A percentile compares a stretch with the other conserved stretches of the same genome.
These are phyloP conservation scores for Carallia brachiata DNA, from an alignment of 345 rosid species.

Conservation along the genomic window DNA sequence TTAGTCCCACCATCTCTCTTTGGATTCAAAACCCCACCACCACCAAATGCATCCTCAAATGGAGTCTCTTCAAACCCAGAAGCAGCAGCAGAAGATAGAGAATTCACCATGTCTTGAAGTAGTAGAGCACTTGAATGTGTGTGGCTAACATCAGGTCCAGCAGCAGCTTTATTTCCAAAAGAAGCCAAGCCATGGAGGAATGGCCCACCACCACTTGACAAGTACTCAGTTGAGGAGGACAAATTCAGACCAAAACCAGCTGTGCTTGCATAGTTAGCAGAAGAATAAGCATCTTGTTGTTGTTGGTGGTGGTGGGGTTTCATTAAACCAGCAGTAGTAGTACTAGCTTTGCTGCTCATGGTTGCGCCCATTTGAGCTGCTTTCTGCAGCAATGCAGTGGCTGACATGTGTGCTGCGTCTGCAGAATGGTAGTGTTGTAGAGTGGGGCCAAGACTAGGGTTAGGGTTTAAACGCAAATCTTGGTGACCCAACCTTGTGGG, in stretches of 20 bases:
- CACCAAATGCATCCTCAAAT: slow-evolving; percentile 40
- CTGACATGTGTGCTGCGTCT: slow-evolving; percentile 65
- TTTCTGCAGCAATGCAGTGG: slow-evolving; percentile 85
- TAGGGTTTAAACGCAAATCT: slow-evolving; percentile 53
- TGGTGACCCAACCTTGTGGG: slow-evolving; percentile 21
- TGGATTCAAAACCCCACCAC: slow-evolving; percentile 42
- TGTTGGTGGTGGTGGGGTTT: slow-evolving; percentile 39
- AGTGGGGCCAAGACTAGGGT: slow-evolving; percentile 44
- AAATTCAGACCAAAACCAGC: slow-evolving; percentile 43
- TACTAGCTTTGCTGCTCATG: slow-evolving; percentile 32
- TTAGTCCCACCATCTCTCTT: slow-evolving; percentile 16
- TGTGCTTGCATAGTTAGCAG: slow-evolving; percentile 5
- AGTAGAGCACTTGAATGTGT: slow-evolving; percentile 22
- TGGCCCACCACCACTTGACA: slow-evolving; percentile 16
- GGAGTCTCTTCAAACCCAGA: slow-evolving; percentile 40
- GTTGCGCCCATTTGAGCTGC: slow-evolving; percentile 82
- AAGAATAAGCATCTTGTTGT: slow-evolving; percentile 21
- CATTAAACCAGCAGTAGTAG: slow-evolving; percentile 4
- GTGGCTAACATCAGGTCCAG: neutral
- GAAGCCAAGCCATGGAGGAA: slow-evolving; percentile 24
- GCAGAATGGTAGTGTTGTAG: slow-evolving; percentile 27
- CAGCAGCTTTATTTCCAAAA: slow-evolving; percentile 29
- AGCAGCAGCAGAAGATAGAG: slow-evolving; percentile 25
- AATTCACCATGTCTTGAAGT: slow-evolving; percentile 52
- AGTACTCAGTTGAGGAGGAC: slow-evolving; percentile 44